Evolutionary conservation across 202 grass and related monocot genomes (phyloP).

Genomic region (Musa balbisiana): DNA sequence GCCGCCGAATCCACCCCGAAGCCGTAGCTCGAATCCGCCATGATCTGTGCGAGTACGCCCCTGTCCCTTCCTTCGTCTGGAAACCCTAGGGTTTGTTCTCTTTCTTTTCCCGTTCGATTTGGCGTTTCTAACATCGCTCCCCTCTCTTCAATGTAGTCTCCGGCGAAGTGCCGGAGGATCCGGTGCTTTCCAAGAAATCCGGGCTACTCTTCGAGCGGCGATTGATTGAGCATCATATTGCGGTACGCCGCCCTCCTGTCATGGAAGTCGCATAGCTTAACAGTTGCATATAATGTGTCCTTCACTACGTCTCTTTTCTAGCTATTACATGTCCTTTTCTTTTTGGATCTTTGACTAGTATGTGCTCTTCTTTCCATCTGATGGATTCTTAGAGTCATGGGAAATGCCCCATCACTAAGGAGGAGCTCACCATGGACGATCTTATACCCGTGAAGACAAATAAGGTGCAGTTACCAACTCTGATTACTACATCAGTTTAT

Average conservation of each 20-base stretch:
- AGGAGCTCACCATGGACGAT: slow-evolving; percentile 82
- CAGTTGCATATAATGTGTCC: neutral
- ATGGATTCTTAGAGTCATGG: slow-evolving; percentile 56
- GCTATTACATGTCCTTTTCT: neutral
- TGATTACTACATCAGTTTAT: neutral
- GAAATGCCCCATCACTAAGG: slow-evolving; percentile 88
- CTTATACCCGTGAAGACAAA: slow-evolving; percentile 89
- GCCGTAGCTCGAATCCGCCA: slow-evolving; percentile 21
- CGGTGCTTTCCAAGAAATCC: slow-evolving; percentile 92
- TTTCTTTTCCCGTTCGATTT: slow-evolving; percentile 13
- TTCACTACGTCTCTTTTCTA: too few species aligned
- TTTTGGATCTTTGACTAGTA: neutral
- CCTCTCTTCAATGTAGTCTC: slow-evolving; percentile 44
- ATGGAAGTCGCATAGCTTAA: neutral
- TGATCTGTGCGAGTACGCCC: slow-evolving; percentile 87
- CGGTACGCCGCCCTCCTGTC: slow-evolving; percentile 31
- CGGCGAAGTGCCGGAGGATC: slow-evolving; percentile 93
- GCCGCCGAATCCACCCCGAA: neutral
- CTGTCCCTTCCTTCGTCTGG: neutral
- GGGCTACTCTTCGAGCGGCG: slow-evolving; percentile 84
- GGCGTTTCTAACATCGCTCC: slow-evolving; percentile 20
- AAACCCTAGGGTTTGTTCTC: neutral
- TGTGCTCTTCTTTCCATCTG: neutral
- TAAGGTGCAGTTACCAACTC: slow-evolving; percentile 39
- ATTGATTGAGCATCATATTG: slow-evolving; percentile 76